These are phyloP conservation scores for Tolypocladium nubicola DNA, from an alignment of 2,329 filamentous ascomycete species.

Conservation along the genomic window DNA sequence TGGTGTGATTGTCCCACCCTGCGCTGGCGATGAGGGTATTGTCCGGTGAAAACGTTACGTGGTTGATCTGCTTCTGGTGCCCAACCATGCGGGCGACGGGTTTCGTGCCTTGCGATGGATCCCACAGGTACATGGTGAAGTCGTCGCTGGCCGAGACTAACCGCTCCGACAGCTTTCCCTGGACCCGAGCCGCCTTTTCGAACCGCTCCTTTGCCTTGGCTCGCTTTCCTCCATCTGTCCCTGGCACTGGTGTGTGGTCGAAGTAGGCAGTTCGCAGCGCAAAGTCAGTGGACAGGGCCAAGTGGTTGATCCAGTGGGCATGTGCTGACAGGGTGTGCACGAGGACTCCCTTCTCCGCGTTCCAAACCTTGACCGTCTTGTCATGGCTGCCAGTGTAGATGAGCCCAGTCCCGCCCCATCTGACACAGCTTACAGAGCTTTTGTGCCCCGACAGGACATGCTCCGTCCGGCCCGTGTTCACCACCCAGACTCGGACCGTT, in stretches of 20 bases:
- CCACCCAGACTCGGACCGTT: conserved; percentile 80
- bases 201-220: conserved; percentile 73
- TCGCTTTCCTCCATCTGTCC: conserved; percentile 58
- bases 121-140: conserved; percentile 94
- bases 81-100: conserved; percentile 82
- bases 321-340: conserved; percentile 72
- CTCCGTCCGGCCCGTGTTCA: conserved; percentile 67
- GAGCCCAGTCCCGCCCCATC: conserved; percentile 83
- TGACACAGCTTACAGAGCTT: conserved; percentile 78
- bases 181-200: conserved; percentile 69
- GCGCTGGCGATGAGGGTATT: conserved; percentile 78
- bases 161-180: conserved; percentile 69
- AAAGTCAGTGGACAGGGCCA: conserved; percentile 88
- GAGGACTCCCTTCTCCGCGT: conserved; percentile 66
- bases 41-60: conserved; percentile 89
- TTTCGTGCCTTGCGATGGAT: conserved; percentile 67
- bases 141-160: conserved; percentile 89
- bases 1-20: conserved; percentile 90
- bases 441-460: conserved; percentile 82
- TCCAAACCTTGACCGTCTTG: conserved; percentile 88
- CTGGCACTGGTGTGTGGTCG: conserved; percentile 66
- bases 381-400: conserved; percentile 84
- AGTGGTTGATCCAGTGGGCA: conserved; percentile 91
- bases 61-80: conserved; percentile 94
- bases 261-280: conserved; percentile 77